Percentiles rank a stretch among this genome's conserved stretches.
phyloP scores from a whole-genome alignment of 106 monocot genomes.

The Dactylorhiza incarnata region DNA sequence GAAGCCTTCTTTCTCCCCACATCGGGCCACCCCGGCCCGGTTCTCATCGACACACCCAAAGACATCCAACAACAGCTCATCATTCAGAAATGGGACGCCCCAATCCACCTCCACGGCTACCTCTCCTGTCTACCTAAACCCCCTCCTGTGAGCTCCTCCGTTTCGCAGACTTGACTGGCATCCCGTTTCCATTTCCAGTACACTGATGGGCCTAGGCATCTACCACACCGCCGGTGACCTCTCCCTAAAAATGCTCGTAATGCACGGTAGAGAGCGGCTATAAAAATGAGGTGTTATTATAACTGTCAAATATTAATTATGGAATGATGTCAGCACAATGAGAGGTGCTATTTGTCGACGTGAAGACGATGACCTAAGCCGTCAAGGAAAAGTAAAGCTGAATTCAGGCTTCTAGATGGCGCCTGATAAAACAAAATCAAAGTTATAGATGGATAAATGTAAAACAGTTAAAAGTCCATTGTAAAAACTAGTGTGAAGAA shows the following conservation, averaged over 20 bases:
- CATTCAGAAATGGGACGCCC: constrained; percentile 44
- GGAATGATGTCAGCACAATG: too few species aligned
- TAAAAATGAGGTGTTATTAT: too few species aligned
- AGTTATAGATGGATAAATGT: too few species aligned
- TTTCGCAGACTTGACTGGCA: constrained; percentile 64
- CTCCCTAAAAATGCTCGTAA: constrained; percentile 75
- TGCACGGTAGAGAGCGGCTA: too few species aligned
- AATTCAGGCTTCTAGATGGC: too few species aligned
- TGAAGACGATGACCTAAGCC: too few species aligned
- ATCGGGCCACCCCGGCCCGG: constrained; percentile 72
- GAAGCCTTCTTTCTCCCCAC: constrained; percentile 79
- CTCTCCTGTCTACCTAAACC: constrained; percentile 50
- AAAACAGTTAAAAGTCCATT: too few species aligned
- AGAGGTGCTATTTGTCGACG: too few species aligned
- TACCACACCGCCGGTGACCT: constrained; percentile 40
- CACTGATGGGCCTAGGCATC: constrained; percentile 76
- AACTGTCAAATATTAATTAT: too few species aligned
- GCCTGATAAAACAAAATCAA: too few species aligned
- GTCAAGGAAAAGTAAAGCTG: too few species aligned
- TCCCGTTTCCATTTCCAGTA: constrained; percentile 78
- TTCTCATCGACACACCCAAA: constrained; percentile 74
- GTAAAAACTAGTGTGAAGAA: too few species aligned
- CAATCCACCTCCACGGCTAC: constrained; percentile 43
- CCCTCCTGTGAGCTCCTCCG: constrained; percentile 41
- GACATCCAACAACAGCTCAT: constrained; percentile 82